Evolutionary conservation across 768 basidiomycete genomes (phyloP).

Genomic region (Gelatoporia subvermispora): DNA sequence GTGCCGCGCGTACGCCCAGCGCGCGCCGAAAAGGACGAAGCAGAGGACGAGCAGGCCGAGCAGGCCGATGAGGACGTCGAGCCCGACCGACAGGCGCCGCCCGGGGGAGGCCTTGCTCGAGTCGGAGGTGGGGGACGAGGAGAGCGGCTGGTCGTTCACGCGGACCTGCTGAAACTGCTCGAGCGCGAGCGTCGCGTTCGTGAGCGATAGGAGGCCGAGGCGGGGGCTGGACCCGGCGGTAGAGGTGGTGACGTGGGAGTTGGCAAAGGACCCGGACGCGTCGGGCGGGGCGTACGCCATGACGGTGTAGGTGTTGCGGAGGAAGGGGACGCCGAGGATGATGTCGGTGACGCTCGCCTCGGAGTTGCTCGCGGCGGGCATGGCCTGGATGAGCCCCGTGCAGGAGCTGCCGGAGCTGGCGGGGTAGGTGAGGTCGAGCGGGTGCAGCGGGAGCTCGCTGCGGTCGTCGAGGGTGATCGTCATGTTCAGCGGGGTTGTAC

Average conservation of each 20-base stretch:
- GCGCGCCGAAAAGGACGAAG: constrained; percentile 44
- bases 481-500: constrained; percentile 65
- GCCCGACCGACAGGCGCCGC: constrained; percentile 48
- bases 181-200: constrained; percentile 56
- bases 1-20: constrained; percentile 47
- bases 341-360: constrained; percentile 52
- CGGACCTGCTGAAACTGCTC: constrained; percentile 68
- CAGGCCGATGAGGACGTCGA: constrained; percentile 59
- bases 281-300: constrained; percentile 58
- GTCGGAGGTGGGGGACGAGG: constrained; percentile 9
- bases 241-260: constrained; percentile 11
- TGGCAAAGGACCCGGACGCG: constrained; percentile 40
- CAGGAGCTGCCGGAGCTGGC: constrained; percentile 46
- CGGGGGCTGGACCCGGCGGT: constrained; percentile 32
- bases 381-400: constrained; percentile 64
- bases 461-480: constrained; percentile 61
- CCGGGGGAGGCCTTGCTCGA: background rate
- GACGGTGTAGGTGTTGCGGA: constrained; percentile 73
- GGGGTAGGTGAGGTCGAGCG: constrained; percentile 61
- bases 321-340: constrained; percentile 74
- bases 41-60: constrained; percentile 55
- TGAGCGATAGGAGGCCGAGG: constrained; percentile 61
- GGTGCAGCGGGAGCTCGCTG: constrained; percentile 58
- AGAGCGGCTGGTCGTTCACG: constrained; percentile 56
- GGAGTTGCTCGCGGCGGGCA: constrained; percentile 36